Evolutionary conservation across 192 early-diverging fungal species (phyloP), one percentile per base, ranked within the genome.

Genomic region (Coemansia pectinata): DNA sequence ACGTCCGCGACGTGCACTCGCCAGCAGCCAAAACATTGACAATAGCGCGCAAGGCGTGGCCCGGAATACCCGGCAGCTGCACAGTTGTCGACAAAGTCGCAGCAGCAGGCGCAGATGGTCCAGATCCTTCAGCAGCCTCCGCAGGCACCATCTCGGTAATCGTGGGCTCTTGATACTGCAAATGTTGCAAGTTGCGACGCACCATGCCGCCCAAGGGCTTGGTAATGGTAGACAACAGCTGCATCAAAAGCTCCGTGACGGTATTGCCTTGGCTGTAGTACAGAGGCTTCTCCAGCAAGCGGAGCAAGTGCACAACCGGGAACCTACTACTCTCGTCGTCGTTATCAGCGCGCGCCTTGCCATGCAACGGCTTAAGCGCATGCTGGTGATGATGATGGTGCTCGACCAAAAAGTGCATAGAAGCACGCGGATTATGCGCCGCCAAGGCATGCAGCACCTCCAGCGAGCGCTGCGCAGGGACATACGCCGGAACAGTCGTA

Each of bases 1-100:
- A 99, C 2, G 94, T 99, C 65, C 90, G 91, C 69, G 91, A 89
- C 21, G 97, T 92, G 71, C 93, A 95, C 75, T 94, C 95, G 23
- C 93, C 95, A 17, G 88, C 89, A 23, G 93, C 95, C 36, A 99
- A 78, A 0, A 97, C 94, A 63, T 96, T 91, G 34, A 99, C 93
- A 27, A 99, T 90, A 4, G 90, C 77, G 12, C 90, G 88, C n/a
- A 96, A 69, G 60, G 91, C 92, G 39, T 90, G 85, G 5, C 91
- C 90, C 12, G 96, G 97, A 48, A 97, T 92, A 1, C 80, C 83
- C 14, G 95, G 94, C 36, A 92, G 86, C 67, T 90, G 90, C 15
- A 90, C 80, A 15, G 86, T 59, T 58, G 57, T 57, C 40, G 23
- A 19, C 41, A 55, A 25, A 2, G 21, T 39, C 5, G 40, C 63